Evolutionary conservation across 768 basidiomycete species (phyloP).

Genomic region (Pluteus cervinus): DNA sequence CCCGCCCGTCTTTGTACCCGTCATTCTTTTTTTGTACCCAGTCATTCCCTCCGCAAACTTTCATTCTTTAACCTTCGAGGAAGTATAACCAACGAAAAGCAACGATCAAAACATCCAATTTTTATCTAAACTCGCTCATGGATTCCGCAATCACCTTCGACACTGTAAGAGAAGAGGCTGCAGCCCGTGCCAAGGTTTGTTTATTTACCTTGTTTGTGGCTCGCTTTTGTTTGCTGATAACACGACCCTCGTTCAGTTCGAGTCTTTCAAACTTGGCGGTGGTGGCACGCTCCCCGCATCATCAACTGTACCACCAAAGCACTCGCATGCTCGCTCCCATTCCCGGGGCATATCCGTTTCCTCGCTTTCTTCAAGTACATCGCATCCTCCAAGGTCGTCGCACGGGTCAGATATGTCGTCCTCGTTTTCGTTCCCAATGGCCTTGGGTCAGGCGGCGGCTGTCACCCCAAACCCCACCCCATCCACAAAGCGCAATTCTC

Average conservation of each 20-base stretch:
- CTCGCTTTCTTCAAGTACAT: conserved; percentile 25
- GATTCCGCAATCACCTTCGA: conserved; percentile 16
- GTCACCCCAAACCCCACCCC: conserved; percentile 13
- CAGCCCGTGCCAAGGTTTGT: conserved; percentile 36
- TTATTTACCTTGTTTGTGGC: neutral
- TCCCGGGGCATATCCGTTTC: conserved; percentile 64
- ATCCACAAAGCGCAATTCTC: conserved; percentile 62
- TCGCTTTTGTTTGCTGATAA: conserved; percentile 5
- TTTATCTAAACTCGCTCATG: conserved; percentile 28
- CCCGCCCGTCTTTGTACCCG: no score
- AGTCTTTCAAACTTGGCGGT: conserved; percentile 67
- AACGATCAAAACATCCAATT: no score
- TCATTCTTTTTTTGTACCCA: no score
- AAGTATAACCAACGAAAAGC: no score
- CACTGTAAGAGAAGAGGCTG: conserved; percentile 27
- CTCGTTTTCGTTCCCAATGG: neutral
- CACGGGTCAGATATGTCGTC: neutral
- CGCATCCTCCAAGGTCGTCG: conserved; percentile 14
- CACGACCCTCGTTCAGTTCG: conserved; percentile 39
- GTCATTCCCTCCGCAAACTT: no score
- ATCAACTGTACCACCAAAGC: no score
- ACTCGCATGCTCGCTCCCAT: conserved; percentile 60
- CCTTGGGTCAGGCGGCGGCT: neutral
- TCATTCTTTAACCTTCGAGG: no score
- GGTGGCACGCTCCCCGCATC: no score